Evolutionary conservation across 2,329 filamentous ascomycete genomes (phyloP), one percentile per base, ranked within the genome.

Genomic region (Colletotrichum filicis): DNA sequence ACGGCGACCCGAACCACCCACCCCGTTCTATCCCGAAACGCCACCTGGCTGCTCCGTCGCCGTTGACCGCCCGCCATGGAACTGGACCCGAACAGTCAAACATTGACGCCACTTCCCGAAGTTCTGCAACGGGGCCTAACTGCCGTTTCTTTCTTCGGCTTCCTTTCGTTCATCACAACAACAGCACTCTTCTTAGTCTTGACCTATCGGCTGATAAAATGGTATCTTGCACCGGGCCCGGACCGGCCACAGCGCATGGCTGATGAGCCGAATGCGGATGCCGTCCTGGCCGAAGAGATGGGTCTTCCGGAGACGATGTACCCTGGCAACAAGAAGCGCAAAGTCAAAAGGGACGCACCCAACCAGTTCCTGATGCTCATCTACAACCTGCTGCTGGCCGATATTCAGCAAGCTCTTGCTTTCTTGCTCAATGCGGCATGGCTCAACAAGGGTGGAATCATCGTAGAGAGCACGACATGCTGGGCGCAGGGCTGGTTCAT

Each of bases 291-390:
- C 9, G 57, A 67, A 22, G 73, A 75, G 30, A 72, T 73, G 68
- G 74, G 73, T 42, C 72, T 80, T 6, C 78, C 79, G 9, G 76
- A 76, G 58, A 76, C 26, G 71, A 77, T 64, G 59, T 79, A 61
- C 77, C 35, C 61, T 6, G 77, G 37, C 75, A 74, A 60, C 74
- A 69, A 37, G 30, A 24, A 52, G 61, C 28, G 24, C n/a, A 60
- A 49, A 30, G 53, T 59, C 32, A 73, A 53, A 22, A 57, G 49
- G n/a, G 37, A 64, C 24, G 60, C 74, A 83, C 71, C 71, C 1
- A 91, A 90, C 74, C 90, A 92, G 79, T 91, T 91, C 76, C 82
- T 91, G 24, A 82, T 91, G 4, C 82, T 92, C 6, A 87, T 91
- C 68, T 88, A 89, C 80, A 91, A 91, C 78, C 85, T 91, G 5